Base-by-base conservation (phyloP, 768 basidiomycete genomes). In the Leucocoprinus sp. region DNA sequence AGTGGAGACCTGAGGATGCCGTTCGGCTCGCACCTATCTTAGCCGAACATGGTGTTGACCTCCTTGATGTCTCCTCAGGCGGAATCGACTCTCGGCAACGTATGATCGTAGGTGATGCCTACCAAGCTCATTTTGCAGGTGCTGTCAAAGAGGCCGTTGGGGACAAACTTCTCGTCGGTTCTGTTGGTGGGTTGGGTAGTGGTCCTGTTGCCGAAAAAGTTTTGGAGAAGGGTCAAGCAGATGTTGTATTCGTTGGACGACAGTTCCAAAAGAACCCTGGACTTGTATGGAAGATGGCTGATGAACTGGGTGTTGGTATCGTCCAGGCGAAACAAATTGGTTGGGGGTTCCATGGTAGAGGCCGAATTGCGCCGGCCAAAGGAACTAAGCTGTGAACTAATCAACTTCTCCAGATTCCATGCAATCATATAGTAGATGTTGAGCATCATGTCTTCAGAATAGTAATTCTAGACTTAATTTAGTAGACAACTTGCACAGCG, bases 1-100 rank as follows among this genome's bases (percentile, higher is more conserved):
- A 75, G 5, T 87, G 88, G 86, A 71, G 74, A 12, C 51, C 74
- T 1, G 76, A 83, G 57, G 87, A 90, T 56, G 84, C 81, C 1
- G 75, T 74, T 18, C 64, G 70, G 24, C 64, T 89, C 18, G 75
- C 79, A 2, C 63, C 67, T 14, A 71, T 80, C 50, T 70, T 90
- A 14, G 68, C 67, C 14, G 70, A 74, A 11, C 71, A 78, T 35
- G 85, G 85, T 4, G 73, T 90, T 42, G 89, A 90, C 59, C 65
- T 91, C 27, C 62, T 91, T 37, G 88, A 91, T 52, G 73, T 85
- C 27, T 82, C 80, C 3, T 70, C 71, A 0, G 85, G 78, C 2
- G 89, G 86, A 1, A 75, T 71, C 42, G 64, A 70, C 47, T 57
- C 68, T 1, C 53, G 56, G 34, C 75, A 76, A 48, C 61, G 63